Base-by-base conservation (phyloP, 805 yeast species). In the Lipomyces orientalis region DNA sequence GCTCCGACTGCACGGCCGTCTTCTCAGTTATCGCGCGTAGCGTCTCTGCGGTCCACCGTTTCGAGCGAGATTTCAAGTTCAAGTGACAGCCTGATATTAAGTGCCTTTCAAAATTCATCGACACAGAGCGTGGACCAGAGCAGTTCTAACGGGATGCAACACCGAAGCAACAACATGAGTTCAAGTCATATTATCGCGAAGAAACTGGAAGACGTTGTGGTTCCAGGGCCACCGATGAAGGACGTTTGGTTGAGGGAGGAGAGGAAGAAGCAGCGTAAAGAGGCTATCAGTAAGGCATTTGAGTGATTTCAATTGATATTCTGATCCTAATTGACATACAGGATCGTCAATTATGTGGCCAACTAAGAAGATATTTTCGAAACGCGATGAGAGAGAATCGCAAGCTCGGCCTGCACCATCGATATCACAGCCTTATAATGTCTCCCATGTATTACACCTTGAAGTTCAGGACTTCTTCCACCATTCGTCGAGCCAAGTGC, bases 141-240 rank as follows among this genome's bases (percentile, higher is more conserved):
- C 22, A 43, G 8, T 43, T n/a, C n/a, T n/a, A 10, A 43, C 3
- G 9, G 19, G 8, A 43, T 43, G 19, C 49, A 19, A 16, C n/a
- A 34, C 19, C 19, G n/a, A 16, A 9, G 10, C 19, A 43, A 43
- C 10, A 43, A 16, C 49, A 5, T 56, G n/a, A 33, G 52, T 14
- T n/a, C 65, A 29, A 29, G 46, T 12, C 60, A 56, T 43, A 2
- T 49, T 7, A 57, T 63, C 51, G 67, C 64, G 6, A 54, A 56
- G 33, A 61, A 61, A 9, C 56, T 66, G 39, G 69, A 62, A 12
- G 69, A 66, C 49, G 66, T 64, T 22, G 67, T 56, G 6, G 62
- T 62, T 16, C 71, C 69, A 5, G 71, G 71, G 16, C 71, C 71
- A 5, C 71, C 71, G 0, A 66, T 68, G 70, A 54, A 43, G 14